Conservation (phyloP, 169 alveolate species). For the Plasmodium yoelii region DNA sequence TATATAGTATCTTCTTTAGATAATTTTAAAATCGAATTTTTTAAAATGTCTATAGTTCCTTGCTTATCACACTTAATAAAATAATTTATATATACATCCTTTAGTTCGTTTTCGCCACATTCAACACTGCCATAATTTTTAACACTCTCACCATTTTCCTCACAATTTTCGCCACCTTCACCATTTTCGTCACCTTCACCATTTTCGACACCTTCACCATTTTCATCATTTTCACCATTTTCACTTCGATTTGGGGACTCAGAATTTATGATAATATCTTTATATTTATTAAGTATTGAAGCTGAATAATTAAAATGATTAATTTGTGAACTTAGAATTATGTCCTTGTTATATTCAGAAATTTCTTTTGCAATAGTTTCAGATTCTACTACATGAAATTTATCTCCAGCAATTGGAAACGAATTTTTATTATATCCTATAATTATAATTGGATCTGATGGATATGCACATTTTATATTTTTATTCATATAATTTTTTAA, state of each 20-base stretch:
- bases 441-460: constrained; percentile 63
- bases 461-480: constrained; percentile 55
- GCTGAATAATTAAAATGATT: background rate
- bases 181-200: no score
- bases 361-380: constrained; percentile 40
- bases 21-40: constrained; percentile 16
- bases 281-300: constrained; percentile 6
- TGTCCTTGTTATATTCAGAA: constrained; percentile 31
- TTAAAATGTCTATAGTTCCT: constrained; percentile 63
- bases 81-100: constrained; percentile 28
- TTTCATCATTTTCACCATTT: background rate
- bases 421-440: constrained; percentile 60
- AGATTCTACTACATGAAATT: constrained; percentile 30
- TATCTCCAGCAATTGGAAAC: constrained; percentile 57
- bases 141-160: no score
- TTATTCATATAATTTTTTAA: constrained; percentile 50
- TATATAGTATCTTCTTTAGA: constrained; percentile 30
- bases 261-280: constrained; percentile 7
- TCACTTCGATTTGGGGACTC: background rate
- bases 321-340: constrained; percentile 3
- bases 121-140: no score
- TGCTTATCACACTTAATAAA: constrained; percentile 67
- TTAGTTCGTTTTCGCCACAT: background rate
- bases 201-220: no score
- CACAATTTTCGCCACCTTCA: background rate